Base-by-base conservation (phyloP, 805 yeast genomes). In the Nakazawaea siamensis region DNA sequence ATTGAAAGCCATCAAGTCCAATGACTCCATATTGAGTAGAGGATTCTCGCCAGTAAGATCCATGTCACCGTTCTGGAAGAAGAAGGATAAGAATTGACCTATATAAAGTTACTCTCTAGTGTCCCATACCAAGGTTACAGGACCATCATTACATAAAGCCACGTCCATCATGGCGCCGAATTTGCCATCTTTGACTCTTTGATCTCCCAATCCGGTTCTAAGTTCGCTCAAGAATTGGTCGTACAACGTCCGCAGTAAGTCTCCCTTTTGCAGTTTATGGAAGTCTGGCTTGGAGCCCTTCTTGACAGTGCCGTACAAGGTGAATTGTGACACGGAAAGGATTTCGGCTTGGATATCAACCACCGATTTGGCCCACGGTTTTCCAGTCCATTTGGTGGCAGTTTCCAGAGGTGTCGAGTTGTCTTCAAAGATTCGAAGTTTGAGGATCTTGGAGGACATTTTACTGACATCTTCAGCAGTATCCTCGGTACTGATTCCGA, bases 161-260 rank as follows among this genome's bases (percentile, higher is more conserved):
- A 94, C 96, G 43, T 85, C 94, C 98, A 92, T 92, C 95, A 90
- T 84, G 9, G 90, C 97, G 0, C 97, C 98, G 53, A 92, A 92
- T 37, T 73, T 65, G 2, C 98, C 98, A 48, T 88, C 96, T 43
- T 79, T 69, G 3, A 87, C 94, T 31, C 72, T 73, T 0, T 66
- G 76, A 1, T 64, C 68, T 0, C 83, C 83, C 38, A 85, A 41
- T n/a, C 70, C 71, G 1, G 45, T 49, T 40, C 64, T 56, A 39
- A 84, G 56, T 16, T 61, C 50, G 2, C 37, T 32, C 37, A 83
- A 54, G 40, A 85, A 80, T 31, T 54, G 49, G 8, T 75, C 66
- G 40, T 77, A 80, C 34, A 74, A 52, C 26, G 51, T 64, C 6
- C 52, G 45, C 3, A 82, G 81, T 5, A 51, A 50, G 35, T 57